Percentiles rank a stretch among this genome's conserved stretches.
These are phyloP conservation scores for Parathielavia hyrcaniae DNA, from an alignment of 495 filamentous ascomycete genomes.

Conservation along the genomic window DNA sequence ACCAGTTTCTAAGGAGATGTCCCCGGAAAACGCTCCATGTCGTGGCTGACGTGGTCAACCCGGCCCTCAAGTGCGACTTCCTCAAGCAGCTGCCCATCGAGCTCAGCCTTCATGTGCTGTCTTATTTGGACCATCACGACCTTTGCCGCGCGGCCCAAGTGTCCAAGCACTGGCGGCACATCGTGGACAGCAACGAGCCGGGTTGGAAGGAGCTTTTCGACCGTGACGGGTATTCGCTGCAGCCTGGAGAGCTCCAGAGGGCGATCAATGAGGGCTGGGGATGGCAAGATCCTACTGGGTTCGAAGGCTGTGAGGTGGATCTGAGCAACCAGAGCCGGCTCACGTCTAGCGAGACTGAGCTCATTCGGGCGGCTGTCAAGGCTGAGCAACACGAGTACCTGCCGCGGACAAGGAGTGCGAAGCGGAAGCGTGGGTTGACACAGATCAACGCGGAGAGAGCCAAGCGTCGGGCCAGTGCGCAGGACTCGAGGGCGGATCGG, in stretches of 20 bases:
- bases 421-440: conserved; percentile 41
- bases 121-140: conserved; percentile 78
- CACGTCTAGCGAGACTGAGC: conserved; percentile 46
- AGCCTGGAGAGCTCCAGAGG: conserved; percentile 75
- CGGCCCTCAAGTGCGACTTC: conserved; percentile 94
- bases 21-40: conserved; percentile 84
- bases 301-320: conserved; percentile 73
- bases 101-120: conserved; percentile 78
- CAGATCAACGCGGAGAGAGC: conserved; percentile 42
- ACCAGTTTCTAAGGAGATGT: conserved; percentile 83
- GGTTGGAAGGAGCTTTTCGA: conserved; percentile 94
- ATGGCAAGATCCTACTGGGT: conserved; percentile 83
- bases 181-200: conserved; percentile 86
- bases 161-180: conserved; percentile 85
- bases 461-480: conserved; percentile 48
- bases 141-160: conserved; percentile 91
- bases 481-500: conserved; percentile 37
- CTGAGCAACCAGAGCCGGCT: conserved; percentile 50
- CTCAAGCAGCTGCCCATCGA: conserved; percentile 75
- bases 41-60: conserved; percentile 88
- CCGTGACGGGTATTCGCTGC: conserved; percentile 68
- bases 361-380: conserved; percentile 35
- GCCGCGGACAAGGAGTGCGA: conserved; percentile 30
- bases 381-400: conserved; percentile 29
- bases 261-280: conserved; percentile 96